Evolutionary conservation across 1,139 yeast species (phyloP).

Genomic region (Taphrina wiesneri): DNA sequence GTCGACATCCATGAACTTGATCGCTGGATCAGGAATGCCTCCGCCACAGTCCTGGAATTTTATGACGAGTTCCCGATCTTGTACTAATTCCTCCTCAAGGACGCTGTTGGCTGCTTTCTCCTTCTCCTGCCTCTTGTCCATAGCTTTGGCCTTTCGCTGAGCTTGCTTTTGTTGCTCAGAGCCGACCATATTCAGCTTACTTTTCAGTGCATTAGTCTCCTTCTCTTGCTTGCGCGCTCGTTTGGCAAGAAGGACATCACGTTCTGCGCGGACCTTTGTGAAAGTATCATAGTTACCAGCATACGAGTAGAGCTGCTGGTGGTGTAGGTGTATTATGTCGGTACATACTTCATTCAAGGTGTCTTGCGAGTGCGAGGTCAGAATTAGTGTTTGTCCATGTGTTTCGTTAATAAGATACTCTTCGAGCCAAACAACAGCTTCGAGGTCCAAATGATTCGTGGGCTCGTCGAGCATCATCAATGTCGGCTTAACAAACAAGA

Average conservation of each 20-base stretch:
- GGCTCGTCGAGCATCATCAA: conserved; percentile 92
- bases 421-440: conserved; percentile 99
- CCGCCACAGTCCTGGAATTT: conserved; percentile 87
- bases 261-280: conserved; percentile 87
- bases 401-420: conserved; percentile 70
- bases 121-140: conserved; percentile 96
- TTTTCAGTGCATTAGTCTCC: conserved; percentile 96
- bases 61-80: conserved; percentile 91
- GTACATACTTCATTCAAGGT: conserved; percentile 98
- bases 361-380: conserved; percentile 98
- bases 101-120: conserved; percentile 58
- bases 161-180: conserved; percentile 99
- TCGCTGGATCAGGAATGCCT: conserved; percentile 96
- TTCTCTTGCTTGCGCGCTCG: conserved; percentile 97
- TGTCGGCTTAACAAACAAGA: conserved; percentile 81
- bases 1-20: conserved; percentile 83
- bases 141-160: conserved; percentile 96
- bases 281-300: conserved; percentile 99
- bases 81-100: conserved; percentile 85
- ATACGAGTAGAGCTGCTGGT: conserved; percentile 62
- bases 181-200: conserved; percentile 99
- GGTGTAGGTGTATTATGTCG: conserved; percentile 96
- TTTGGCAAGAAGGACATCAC: conserved; percentile 97
- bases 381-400: conserved; percentile 54
- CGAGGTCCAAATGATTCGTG: conserved; percentile 96